phyloP scores from a whole-genome alignment of 805 yeast genomes.

The Teunomyces gatunensis region DNA sequence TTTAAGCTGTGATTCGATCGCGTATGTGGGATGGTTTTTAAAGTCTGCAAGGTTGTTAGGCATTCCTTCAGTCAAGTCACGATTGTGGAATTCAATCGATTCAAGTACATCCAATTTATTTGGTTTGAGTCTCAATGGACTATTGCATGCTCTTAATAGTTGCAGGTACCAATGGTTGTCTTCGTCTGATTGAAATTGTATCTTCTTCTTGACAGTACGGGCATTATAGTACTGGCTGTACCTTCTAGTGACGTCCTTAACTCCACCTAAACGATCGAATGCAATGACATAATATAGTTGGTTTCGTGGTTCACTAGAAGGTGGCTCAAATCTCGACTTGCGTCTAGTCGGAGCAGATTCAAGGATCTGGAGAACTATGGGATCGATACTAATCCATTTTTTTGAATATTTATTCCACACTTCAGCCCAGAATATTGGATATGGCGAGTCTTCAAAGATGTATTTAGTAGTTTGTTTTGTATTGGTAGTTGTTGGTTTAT shows the following conservation, averaged over 20 bases:
- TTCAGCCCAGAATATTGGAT: slow-evolving; percentile 90
- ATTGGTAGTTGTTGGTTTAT: slow-evolving; percentile 14
- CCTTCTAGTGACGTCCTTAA: slow-evolving; percentile 81
- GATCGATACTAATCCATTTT: slow-evolving; percentile 86
- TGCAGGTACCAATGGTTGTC: slow-evolving; percentile 61
- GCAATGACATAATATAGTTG: slow-evolving; percentile 75
- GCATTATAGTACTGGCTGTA: slow-evolving; percentile 72
- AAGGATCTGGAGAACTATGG: slow-evolving; percentile 59
- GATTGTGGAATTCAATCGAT: slow-evolving; percentile 54
- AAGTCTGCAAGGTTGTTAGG: slow-evolving; percentile 83
- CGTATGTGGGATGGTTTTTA: slow-evolving; percentile 83
- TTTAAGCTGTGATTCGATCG: slow-evolving; percentile 69
- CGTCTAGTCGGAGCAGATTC: slow-evolving; percentile 57
- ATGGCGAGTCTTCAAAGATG: slow-evolving; percentile 28
- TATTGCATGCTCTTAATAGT: slow-evolving; percentile 34
- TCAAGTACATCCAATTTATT: slow-evolving; percentile 52
- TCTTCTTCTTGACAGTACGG: slow-evolving; percentile 69
- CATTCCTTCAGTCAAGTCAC: slow-evolving; percentile 77
- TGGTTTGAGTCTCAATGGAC: slow-evolving; percentile 15
- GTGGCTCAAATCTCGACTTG: slow-evolving; percentile 70
- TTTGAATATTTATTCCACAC: slow-evolving; percentile 78
- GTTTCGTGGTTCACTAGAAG: slow-evolving; percentile 54
- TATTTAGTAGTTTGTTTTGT: not conserved
- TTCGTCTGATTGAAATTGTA: slow-evolving; percentile 53
- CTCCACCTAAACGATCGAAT: slow-evolving; percentile 61